Percentiles rank a stretch among this genome's conserved stretches.
phyloP scores from a whole-genome alignment of 257 asterid species.

The Verbascum thapsus region DNA sequence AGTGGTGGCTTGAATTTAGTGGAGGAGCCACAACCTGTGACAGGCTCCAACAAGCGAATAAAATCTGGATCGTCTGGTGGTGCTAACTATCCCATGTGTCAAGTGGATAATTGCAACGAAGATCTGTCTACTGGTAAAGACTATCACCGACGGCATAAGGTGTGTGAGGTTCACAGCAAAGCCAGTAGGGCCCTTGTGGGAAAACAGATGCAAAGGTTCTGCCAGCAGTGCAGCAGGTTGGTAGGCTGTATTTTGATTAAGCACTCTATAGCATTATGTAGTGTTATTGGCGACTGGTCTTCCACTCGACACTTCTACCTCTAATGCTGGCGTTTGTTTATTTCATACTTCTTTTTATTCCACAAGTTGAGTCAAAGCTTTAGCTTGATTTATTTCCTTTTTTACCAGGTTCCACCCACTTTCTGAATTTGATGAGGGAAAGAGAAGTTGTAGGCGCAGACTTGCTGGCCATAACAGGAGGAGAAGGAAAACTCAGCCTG shows the following conservation, averaged over 20 bases:
- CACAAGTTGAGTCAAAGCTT: slow-evolving; percentile 3
- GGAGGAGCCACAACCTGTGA: slow-evolving; percentile 46
- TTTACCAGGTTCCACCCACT: slow-evolving; percentile 86
- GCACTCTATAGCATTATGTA: no score
- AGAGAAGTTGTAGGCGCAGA: slow-evolving; percentile 95
- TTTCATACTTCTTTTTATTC: slow-evolving; percentile 5
- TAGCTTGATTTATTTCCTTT: slow-evolving; percentile 19
- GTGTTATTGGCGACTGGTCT: no score
- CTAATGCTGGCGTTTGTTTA: no score
- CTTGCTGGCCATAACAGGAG: slow-evolving; percentile 97
- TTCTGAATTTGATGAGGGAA: slow-evolving; percentile 91
- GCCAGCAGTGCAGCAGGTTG: slow-evolving; percentile 68
- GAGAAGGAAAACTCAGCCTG: slow-evolving; percentile 92
- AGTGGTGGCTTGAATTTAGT: slow-evolving; percentile 32
- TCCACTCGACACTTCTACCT: no score
- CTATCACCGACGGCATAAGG: slow-evolving; percentile 92
- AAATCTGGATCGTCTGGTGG: slow-evolving; percentile 77
- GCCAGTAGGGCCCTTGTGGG: slow-evolving; percentile 67
- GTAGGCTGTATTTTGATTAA: neutral
- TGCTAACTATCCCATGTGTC: slow-evolving; percentile 67
- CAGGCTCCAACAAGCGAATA: slow-evolving; percentile 69
- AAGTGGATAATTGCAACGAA: slow-evolving; percentile 78
- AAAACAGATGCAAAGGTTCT: slow-evolving; percentile 57
- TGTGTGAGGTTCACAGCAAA: slow-evolving; percentile 87
- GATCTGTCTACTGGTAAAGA: slow-evolving; percentile 77